A percentile compares a stretch with the other conserved stretches of the same genome.
Conservation (phyloP, 1,284 basidiomycete species). For the Moniliella sp. region DNA sequence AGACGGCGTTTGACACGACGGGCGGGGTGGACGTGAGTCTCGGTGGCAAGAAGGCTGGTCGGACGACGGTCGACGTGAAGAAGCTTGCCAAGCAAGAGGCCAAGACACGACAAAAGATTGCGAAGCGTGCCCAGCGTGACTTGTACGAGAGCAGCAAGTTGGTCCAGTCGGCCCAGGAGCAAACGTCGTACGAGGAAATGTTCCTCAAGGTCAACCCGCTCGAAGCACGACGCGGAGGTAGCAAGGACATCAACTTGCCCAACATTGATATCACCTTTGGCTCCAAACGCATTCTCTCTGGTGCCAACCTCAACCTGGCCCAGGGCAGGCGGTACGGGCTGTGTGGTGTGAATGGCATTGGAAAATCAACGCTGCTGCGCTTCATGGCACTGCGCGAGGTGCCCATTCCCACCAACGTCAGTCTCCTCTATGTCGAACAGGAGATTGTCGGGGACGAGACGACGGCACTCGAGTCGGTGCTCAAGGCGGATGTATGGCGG, state of each 20-base stretch:
- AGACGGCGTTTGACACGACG: constrained; percentile 25
- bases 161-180: constrained; percentile 72
- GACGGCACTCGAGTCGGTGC: constrained; percentile 67
- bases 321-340: constrained; percentile 36
- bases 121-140: constrained; percentile 60
- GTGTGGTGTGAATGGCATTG: constrained; percentile 56
- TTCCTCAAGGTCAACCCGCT: constrained; percentile 98
- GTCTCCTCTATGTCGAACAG: constrained; percentile 92
- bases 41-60: constrained; percentile 74
- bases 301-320: constrained; percentile 17
- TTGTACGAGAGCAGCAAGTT: constrained; percentile 89
- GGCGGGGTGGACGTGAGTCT: constrained; percentile 50
- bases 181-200: constrained; percentile 88
- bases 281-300: constrained; percentile 71
- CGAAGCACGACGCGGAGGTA: constrained; percentile 58
- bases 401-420: constrained; percentile 55
- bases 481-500: constrained; percentile 44
- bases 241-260: constrained; percentile 66
- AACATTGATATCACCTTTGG: constrained; percentile 56
- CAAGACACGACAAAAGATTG: constrained; percentile 89
- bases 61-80: constrained; percentile 90
- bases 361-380: constrained; percentile 88
- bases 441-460: constrained; percentile 76
- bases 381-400: constrained; percentile 89
- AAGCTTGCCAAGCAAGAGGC: constrained; percentile 96